These are phyloP conservation scores for Elaeis guineensis DNA, from an alignment of 176 grass and related monocot species.

Conservation along the genomic window DNA sequence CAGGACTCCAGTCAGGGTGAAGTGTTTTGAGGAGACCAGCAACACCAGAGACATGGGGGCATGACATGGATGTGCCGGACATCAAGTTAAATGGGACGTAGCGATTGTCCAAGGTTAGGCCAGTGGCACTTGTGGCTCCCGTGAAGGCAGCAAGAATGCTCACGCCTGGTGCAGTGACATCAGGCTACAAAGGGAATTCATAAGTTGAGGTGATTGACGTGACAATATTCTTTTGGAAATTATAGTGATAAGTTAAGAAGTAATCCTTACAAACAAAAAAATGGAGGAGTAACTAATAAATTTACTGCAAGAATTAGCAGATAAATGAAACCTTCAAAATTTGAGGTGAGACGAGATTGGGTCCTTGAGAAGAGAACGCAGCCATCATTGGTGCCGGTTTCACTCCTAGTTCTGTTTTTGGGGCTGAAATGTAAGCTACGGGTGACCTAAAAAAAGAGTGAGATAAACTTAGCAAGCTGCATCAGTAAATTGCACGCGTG, in stretches of 20 bases:
- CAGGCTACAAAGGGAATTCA: conserved; percentile 13
- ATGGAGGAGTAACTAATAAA: no score
- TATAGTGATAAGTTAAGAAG: neutral
- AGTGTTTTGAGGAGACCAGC: conserved; percentile 21
- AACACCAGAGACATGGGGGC: conserved; percentile 31
- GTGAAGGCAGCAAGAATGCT: conserved; percentile 28
- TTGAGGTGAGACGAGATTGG: conserved; percentile 5
- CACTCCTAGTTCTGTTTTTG: neutral
- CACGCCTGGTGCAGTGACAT: conserved; percentile 28
- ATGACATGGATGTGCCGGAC: conserved; percentile 41
- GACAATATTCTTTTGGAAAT: neutral
- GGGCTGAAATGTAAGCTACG: conserved; percentile 41
- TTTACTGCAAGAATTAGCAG: no score
- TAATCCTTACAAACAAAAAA: no score
- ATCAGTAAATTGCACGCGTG: no score
- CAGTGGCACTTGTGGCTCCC: neutral
- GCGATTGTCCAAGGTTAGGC: neutral
- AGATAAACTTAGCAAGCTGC: no score
- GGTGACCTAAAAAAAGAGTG: conserved; percentile 10
- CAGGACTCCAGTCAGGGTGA: conserved; percentile 29
- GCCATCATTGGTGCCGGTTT: conserved; percentile 21
- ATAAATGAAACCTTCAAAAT: conserved; percentile 27
- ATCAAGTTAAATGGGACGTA: conserved; percentile 3
- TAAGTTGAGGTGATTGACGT: neutral
- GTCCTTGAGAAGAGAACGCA: conserved; percentile 26